Conservation (phyloP, 2,329 filamentous ascomycete genomes). For the Clonostachys chloroleuca region DNA sequence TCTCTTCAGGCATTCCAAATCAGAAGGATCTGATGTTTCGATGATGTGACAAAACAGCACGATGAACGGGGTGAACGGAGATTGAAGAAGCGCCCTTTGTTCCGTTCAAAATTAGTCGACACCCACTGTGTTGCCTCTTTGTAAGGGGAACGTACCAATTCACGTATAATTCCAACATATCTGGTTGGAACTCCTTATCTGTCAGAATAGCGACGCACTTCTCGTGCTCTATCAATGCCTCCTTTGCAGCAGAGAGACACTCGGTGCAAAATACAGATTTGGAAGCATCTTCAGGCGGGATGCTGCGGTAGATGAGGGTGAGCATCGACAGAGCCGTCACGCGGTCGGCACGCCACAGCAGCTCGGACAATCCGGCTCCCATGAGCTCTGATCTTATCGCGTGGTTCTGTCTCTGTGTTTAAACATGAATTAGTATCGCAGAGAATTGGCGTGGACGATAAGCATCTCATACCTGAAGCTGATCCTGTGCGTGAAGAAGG, state of each 20-base stretch:
- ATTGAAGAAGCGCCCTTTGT: neutral
- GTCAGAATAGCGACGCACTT: neutral
- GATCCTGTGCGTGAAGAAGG: neutral
- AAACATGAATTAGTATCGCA: neutral
- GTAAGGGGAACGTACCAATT: no score
- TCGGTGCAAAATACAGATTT: neutral
- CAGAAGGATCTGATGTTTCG: constrained; percentile 25
- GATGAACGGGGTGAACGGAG: constrained; percentile 14
- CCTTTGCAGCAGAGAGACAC: neutral
- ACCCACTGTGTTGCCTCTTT: no score
- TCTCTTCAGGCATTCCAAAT: neutral
- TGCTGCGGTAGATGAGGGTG: no score
- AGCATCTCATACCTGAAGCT: neutral
- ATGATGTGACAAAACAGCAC: constrained; percentile 16
- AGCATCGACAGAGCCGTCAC: no score
- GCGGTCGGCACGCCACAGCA: no score
- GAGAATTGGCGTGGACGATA: neutral
- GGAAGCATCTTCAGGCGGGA: neutral
- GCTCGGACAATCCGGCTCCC: neutral
- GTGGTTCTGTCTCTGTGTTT: neutral
- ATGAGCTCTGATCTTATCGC: neutral
- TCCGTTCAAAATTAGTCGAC: neutral
- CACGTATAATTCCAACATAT: neutral
- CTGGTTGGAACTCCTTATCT: neutral
- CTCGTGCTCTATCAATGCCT: neutral